Conservation (phyloP, 495 filamentous ascomycete species). For the Neurospora sublineolata region DNA sequence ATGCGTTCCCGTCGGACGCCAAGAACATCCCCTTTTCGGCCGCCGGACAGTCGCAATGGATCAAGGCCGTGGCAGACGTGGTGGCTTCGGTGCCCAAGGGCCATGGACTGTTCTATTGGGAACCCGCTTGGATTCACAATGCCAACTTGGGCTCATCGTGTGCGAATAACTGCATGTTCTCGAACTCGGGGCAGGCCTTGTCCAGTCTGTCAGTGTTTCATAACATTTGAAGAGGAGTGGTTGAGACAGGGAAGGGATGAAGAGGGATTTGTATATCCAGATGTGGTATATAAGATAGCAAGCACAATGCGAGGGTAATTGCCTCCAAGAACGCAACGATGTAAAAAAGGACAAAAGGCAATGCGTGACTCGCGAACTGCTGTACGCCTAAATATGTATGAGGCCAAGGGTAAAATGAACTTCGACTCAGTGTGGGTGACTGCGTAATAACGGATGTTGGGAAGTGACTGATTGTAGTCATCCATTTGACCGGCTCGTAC, state of each 20-base stretch:
- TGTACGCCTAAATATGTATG: neutral
- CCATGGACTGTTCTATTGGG: conserved; percentile 57
- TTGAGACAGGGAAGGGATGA: neutral
- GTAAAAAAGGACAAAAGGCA: neutral
- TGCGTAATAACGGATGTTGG: neutral
- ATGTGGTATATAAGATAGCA: neutral
- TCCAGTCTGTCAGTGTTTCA: conserved; percentile 23
- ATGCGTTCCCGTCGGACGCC: conserved; percentile 48
- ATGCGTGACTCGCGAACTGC: neutral
- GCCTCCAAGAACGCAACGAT: neutral
- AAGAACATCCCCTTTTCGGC: conserved; percentile 45
- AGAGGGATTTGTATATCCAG: neutral
- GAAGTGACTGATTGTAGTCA: neutral
- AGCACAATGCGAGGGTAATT: neutral
- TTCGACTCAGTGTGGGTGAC: neutral
- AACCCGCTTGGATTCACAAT: conserved; percentile 59
- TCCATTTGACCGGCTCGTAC: neutral
- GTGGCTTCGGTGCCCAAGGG: conserved; percentile 40
- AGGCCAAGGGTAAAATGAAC: neutral
- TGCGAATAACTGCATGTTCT: conserved; percentile 37
- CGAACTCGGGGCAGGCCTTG: conserved; percentile 18
- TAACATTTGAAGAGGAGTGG: conserved; percentile 6
- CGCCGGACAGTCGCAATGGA: conserved; percentile 47
- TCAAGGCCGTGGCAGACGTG: conserved; percentile 42
- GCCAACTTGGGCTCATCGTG: conserved; percentile 44